Conservation (phyloP, 2,329 filamentous ascomycete species). For the Amauroascus niger region DNA sequence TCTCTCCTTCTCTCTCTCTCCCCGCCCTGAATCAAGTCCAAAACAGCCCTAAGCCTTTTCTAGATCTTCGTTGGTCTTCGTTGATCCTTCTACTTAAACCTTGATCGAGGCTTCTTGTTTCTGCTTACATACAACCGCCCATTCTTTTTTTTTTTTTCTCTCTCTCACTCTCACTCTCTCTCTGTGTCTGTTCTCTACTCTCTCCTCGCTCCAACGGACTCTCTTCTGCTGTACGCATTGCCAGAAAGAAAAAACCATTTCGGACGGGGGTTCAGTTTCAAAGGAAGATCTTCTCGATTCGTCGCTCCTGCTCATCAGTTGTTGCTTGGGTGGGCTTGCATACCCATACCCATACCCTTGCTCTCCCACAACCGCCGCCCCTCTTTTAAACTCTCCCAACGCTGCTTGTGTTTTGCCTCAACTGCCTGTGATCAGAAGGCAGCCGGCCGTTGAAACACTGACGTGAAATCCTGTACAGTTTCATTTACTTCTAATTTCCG, state of each 20-base stretch:
- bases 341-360: not conserved
- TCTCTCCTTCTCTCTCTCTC: slow-evolving; percentile 5
- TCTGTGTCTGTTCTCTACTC: too few species aligned
- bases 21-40: slow-evolving; percentile 8
- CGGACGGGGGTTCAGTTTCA: not conserved
- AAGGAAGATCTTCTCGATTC: not conserved
- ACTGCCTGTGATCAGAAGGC: slow-evolving; percentile 2
- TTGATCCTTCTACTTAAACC: slow-evolving; percentile 17
- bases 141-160: slow-evolving; percentile 13
- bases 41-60: slow-evolving; percentile 17
- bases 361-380: not conserved
- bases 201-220: too few species aligned
- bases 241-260: too few species aligned
- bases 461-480: slow-evolving; percentile 6
- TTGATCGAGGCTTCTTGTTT: slow-evolving; percentile 10
- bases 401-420: slow-evolving; percentile 6
- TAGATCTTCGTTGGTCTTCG: slow-evolving; percentile 16
- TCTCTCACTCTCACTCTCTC: slow-evolving; percentile 14
- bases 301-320: not conserved
- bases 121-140: slow-evolving; percentile 2
- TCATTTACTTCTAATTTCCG: slow-evolving; percentile 12
- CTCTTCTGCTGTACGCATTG: too few species aligned
- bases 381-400: not conserved
- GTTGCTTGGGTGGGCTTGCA: not conserved
- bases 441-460: not conserved